Evolutionary conservation across 257 asterid species (phyloP), one percentile per base, ranked within the genome.

Genomic region (Solanum tarijense): DNA sequence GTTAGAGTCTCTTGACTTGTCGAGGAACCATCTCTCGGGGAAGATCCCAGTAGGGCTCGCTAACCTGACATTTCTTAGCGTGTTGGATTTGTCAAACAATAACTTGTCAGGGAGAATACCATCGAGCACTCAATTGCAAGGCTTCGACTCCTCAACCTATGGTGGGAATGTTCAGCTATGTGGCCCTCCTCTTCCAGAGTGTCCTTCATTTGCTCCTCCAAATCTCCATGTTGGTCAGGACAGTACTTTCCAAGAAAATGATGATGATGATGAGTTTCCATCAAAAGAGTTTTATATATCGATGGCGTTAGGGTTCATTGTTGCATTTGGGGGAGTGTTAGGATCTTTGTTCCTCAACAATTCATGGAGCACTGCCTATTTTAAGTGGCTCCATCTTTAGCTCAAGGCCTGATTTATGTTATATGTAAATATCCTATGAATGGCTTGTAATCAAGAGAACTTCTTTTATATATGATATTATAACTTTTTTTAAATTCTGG

Each of bases 31-130:
- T 5, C 75, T 88, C 2, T 88, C 20, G 0, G 89, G 87, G 21
- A 71, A 25, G 3, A 88, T 88, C 48, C 87, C 89, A 1, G 36
- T 62, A 52, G 78, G 87, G 62, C 87, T 88, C 9, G 23, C 84
- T 46, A 34, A 75, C 29, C 14, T 88, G 34, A 32, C 85, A 7
- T 83, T 41, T 83, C 83, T 88, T 35, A 73, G 84, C 8, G 74
- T 82, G 88, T 87, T 92, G 14, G 87, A 92, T 60, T 87, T 92
- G 89, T 75, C 93, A 3, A 73, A 84, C 87, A 92, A 93, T 85
- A 43, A 78, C 35, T 86, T 91, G 4, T 88, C 89, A 0, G 95
- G 92, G 5, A 79, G 60, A 38, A 91, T 91, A 71, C 94, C 93
- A 14, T 3, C 18, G 3, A 16, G 92, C 73, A 87, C 92, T 29